These are phyloP conservation scores for Myriosclerotinia curreyana DNA, from an alignment of 2,329 filamentous ascomycete species.

Conservation along the genomic window DNA sequence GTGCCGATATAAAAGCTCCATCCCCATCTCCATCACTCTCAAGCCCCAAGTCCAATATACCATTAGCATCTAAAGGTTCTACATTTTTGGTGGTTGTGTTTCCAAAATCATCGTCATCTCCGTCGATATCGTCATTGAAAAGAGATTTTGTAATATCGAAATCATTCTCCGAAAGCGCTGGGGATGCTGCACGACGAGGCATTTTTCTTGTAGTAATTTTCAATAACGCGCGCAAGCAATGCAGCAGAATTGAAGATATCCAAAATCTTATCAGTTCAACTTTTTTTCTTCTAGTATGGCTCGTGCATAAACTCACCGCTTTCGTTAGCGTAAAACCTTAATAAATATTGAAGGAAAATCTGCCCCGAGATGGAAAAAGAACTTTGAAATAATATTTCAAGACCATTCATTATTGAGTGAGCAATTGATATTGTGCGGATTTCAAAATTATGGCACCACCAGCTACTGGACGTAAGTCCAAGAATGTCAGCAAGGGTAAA, in stretches of 20 bases:
- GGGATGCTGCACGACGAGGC: slow-evolving; percentile 72
- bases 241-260: slow-evolving; percentile 9
- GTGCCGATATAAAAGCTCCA: slow-evolving; percentile 84
- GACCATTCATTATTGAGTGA: slow-evolving; percentile 7
- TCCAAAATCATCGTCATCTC: slow-evolving; percentile 45
- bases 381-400: slow-evolving; percentile 18
- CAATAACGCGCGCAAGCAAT: slow-evolving; percentile 20
- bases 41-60: slow-evolving; percentile 57
- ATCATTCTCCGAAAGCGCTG: slow-evolving; percentile 82
- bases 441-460: slow-evolving; percentile 33
- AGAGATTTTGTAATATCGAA: slow-evolving; percentile 83
- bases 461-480: slow-evolving; percentile 30
- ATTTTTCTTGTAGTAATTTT: slow-evolving; percentile 46
- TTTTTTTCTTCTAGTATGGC: slow-evolving; percentile 22
- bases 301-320: slow-evolving; percentile 10
- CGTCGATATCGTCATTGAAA: slow-evolving; percentile 59
- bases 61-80: slow-evolving; percentile 55
- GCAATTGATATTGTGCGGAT: slow-evolving; percentile 2
- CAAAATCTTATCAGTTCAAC: slow-evolving; percentile 25
- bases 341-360: slow-evolving; percentile 21
- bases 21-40: slow-evolving; percentile 64
- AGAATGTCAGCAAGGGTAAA: slow-evolving; percentile 27
- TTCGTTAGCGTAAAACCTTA: slow-evolving; percentile 25
- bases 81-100: slow-evolving; percentile 40
- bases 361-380: slow-evolving; percentile 19